Percentiles rank a stretch among this genome's conserved stretches.
phyloP scores from a whole-genome alignment of 257 asterid species.

The Perilla frutescens region DNA sequence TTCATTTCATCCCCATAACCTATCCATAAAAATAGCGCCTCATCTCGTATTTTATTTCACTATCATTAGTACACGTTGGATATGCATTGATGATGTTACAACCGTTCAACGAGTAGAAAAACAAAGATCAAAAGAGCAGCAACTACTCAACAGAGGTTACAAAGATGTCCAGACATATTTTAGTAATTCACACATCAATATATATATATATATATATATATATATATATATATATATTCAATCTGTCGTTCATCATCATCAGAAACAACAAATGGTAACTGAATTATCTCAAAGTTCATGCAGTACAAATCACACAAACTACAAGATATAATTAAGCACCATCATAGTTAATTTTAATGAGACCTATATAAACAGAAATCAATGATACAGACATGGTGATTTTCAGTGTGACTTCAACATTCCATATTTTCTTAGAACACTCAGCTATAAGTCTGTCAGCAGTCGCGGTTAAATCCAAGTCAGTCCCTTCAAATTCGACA shows the following conservation, averaged over 20 bases:
- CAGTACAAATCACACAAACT: slow-evolving; percentile 28
- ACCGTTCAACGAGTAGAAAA: no score
- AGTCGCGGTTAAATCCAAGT: slow-evolving; percentile 31
- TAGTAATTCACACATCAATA: slow-evolving; percentile 9
- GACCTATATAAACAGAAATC: slow-evolving; percentile 23
- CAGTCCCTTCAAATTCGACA: slow-evolving; percentile 29
- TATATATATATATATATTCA: neutral
- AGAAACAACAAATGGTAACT: slow-evolving; percentile 25
- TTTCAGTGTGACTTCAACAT: slow-evolving; percentile 27
- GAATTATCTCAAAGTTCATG: slow-evolving; percentile 22
- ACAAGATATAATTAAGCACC: slow-evolving; percentile 19
- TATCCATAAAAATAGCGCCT: no score
- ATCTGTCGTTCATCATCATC: slow-evolving; percentile 9
- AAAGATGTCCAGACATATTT: no score
- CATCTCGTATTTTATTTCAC: no score
- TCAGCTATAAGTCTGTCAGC: slow-evolving; percentile 30
- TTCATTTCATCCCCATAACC: no score
- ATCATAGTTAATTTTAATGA: slow-evolving; percentile 6
- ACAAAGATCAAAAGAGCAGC: no score
- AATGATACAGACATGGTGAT: slow-evolving; percentile 13
- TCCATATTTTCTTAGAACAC: slow-evolving; percentile 32
- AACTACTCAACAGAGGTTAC: no score
- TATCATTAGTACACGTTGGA: no score
- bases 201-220: neutral
- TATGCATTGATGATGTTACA: no score